Evolutionary conservation across 768 basidiomycete genomes (phyloP).

Genomic region (Russula dissimulans): DNA sequence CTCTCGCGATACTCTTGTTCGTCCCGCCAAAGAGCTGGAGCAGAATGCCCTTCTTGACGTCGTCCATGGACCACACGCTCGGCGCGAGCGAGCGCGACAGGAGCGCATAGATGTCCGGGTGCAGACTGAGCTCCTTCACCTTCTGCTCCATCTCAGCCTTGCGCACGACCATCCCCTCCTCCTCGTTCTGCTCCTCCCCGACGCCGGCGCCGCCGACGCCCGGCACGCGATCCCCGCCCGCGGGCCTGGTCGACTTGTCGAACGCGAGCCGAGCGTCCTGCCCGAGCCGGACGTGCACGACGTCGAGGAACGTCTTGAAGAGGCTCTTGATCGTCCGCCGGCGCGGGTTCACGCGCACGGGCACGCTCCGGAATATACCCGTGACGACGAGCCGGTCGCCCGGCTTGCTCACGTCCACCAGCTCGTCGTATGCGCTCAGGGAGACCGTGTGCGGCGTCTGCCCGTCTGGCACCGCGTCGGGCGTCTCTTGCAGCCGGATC

Average conservation of each 20-base stretch:
- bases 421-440: conserved; percentile 94
- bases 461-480: conserved; percentile 95
- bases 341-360: conserved; percentile 90
- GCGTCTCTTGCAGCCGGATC: conserved; percentile 92
- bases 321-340: conserved; percentile 88
- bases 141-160: conserved; percentile 72
- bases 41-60: conserved; percentile 97
- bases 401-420: conserved; percentile 93
- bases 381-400: conserved; percentile 87
- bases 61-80: conserved; percentile 96
- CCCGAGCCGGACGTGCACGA: conserved; percentile 82
- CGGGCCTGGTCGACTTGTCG: conserved; percentile 68
- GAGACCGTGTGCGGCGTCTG: conserved; percentile 98
- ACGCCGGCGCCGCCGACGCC: conserved; percentile 63
- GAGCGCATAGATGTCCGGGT: conserved; percentile 79
- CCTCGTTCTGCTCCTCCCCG: conserved; percentile 47
- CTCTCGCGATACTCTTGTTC: conserved; percentile 87
- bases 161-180: conserved; percentile 30
- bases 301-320: conserved; percentile 96
- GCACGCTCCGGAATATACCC: conserved; percentile 91
- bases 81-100: conserved; percentile 83
- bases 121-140: conserved; percentile 59
- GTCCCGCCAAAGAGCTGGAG: conserved; percentile 96
- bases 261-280: conserved; percentile 55
- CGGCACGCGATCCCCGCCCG: conserved; percentile 58